Evolutionary conservation across 164 flowering plant genomes (phyloP).

Genomic region (Stephania cephalantha): DNA sequence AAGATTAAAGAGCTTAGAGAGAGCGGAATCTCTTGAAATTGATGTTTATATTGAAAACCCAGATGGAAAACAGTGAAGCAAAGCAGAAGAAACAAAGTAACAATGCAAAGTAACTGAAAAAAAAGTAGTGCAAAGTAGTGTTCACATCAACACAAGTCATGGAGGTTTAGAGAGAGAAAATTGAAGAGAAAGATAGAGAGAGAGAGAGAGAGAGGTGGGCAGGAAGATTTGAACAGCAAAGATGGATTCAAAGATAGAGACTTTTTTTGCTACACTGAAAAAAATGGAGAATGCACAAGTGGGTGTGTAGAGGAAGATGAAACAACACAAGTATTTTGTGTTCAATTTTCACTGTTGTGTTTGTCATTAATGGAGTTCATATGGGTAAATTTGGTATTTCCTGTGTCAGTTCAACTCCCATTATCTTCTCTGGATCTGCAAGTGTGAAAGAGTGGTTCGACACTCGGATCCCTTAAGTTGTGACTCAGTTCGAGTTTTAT

Average conservation of each 20-base stretch:
- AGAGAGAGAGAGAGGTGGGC: neutral
- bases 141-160: neutral
- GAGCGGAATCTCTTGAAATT: conserved; percentile 2
- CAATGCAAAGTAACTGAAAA: neutral
- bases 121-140: neutral
- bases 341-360: neutral
- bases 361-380: neutral
- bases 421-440: neutral
- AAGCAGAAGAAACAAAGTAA: conserved; percentile 1
- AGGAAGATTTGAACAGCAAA: neutral
- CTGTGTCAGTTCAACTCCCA: neutral
- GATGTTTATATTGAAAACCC: neutral
- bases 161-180: conserved; percentile 3
- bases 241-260: neutral
- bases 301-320: neutral
- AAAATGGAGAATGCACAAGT: neutral
- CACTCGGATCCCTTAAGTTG: no score
- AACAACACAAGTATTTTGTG: neutral
- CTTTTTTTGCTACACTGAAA: neutral
- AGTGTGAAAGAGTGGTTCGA: no score
- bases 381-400: neutral
- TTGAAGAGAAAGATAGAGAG: neutral
- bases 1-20: conserved; percentile 5
- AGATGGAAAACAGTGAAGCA: neutral
- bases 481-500: no score